A percentile compares a stretch with the other conserved stretches of the same genome.
These are phyloP conservation scores for Teratosphaeria zuluensis DNA, from an alignment of 2,329 filamentous ascomycete species.

Conservation along the genomic window DNA sequence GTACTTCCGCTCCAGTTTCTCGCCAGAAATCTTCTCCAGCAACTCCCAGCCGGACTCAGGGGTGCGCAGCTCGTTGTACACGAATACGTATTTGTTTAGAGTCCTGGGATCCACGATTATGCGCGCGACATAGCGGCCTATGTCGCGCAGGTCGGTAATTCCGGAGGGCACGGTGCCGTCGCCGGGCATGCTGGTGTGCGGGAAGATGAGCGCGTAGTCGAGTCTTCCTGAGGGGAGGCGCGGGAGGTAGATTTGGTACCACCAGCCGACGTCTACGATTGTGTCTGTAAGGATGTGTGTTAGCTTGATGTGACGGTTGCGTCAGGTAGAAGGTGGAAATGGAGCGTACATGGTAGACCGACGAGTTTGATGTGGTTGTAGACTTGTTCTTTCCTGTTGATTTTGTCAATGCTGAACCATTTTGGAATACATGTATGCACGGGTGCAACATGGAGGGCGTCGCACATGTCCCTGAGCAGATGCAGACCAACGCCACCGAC, in stretches of 20 bases:
- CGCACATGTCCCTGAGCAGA: slow-evolving; percentile 19
- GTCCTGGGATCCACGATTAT: slow-evolving; percentile 46
- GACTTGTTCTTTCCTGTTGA: slow-evolving; percentile 38
- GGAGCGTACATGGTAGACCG: slow-evolving; percentile 35
- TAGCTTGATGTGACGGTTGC: background rate
- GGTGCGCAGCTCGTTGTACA: slow-evolving; percentile 38
- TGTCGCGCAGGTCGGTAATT: slow-evolving; percentile 43
- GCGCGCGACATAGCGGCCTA: slow-evolving; percentile 42
- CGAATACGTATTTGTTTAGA: slow-evolving; percentile 43
- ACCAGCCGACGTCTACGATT: slow-evolving; percentile 50
- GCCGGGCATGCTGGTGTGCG: slow-evolving; percentile 32
- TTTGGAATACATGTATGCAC: background rate
- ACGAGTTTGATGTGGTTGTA: slow-evolving; percentile 41
- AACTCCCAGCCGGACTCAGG: slow-evolving; percentile 39
- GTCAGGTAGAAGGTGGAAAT: background rate
- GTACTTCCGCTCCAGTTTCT: slow-evolving; percentile 30
- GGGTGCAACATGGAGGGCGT: slow-evolving; percentile 10
- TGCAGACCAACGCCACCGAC: slow-evolving; percentile 32
- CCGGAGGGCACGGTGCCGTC: slow-evolving; percentile 37
- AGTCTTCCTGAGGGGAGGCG: slow-evolving; percentile 36
- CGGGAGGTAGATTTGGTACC: slow-evolving; percentile 44
- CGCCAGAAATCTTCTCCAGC: slow-evolving; percentile 41
- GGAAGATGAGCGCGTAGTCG: slow-evolving; percentile 34
- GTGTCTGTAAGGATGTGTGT: slow-evolving; percentile 23
- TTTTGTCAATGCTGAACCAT: background rate